phyloP scores from a whole-genome alignment of 2,329 filamentous ascomycete species.

The Aspergillus japonicus region DNA sequence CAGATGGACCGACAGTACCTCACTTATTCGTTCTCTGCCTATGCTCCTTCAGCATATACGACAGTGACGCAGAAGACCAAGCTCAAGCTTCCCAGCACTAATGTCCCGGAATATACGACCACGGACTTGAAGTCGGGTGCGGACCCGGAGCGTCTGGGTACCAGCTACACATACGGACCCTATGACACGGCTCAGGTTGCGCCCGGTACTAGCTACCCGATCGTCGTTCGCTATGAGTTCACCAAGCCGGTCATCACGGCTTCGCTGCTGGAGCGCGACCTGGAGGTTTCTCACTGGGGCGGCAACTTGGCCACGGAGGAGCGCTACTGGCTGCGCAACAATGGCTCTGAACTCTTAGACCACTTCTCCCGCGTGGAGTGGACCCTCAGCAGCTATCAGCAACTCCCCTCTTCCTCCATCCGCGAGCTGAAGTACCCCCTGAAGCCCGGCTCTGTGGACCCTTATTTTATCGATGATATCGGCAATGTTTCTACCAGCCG shows the following conservation, averaged over 20 bases:
- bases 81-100: conserved; percentile 76
- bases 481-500: conserved; percentile 94
- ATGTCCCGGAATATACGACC: conserved; percentile 81
- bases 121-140: conserved; percentile 59
- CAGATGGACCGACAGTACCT: conserved; percentile 88
- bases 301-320: conserved; percentile 96
- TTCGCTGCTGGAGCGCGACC: conserved; percentile 76
- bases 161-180: conserved; percentile 84
- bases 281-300: conserved; percentile 97
- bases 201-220: conserved; percentile 71
- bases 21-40: conserved; percentile 79
- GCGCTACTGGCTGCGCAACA: conserved; percentile 83
- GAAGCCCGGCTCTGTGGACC: conserved; percentile 72
- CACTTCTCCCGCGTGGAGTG: conserved; percentile 77
- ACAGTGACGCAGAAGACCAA: conserved; percentile 97
- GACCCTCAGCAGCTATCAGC: conserved; percentile 71
- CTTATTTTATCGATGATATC: conserved; percentile 95
- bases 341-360: conserved; percentile 72
- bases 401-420: conserved; percentile 72
- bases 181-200: conserved; percentile 69
- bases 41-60: conserved; percentile 76
- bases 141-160: conserved; percentile 78
- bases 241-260: conserved; percentile 86
- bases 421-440: conserved; percentile 81
- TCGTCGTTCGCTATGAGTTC: conserved; percentile 88